Percentiles rank a stretch among this genome's conserved stretches.
These are phyloP conservation scores for Apiospora malaysiana DNA, from an alignment of 2,329 filamentous ascomycete genomes.

Conservation along the genomic window DNA sequence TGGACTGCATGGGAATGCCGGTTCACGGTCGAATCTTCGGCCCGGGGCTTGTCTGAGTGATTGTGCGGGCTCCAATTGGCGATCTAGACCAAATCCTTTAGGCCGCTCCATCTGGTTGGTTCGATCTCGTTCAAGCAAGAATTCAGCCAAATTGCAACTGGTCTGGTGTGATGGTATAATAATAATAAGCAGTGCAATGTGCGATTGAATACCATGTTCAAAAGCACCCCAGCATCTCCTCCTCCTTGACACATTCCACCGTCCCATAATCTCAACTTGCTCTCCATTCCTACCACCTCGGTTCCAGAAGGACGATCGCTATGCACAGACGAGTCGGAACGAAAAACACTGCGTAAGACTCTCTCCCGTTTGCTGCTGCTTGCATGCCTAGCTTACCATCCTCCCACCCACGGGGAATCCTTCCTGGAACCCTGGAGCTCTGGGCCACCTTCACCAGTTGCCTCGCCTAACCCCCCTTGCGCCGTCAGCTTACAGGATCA, in stretches of 20 bases:
- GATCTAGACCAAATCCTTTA: background rate
- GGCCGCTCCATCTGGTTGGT: background rate
- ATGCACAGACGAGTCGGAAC: background rate
- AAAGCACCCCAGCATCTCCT: background rate
- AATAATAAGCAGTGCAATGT: too few species aligned
- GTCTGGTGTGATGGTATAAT: background rate
- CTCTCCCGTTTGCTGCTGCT: background rate
- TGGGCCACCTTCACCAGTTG: background rate
- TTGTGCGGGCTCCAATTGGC: background rate
- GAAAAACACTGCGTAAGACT: background rate
- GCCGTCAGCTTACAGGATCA: background rate
- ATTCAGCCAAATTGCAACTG: slow-evolving; percentile 7
- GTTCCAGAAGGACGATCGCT: background rate
- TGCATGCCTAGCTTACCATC: slow-evolving; percentile 1
- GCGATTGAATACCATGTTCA: background rate
- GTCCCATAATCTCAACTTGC: background rate
- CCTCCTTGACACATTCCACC: background rate
- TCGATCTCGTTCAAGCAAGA: background rate
- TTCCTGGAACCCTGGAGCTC: background rate
- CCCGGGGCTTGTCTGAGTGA: background rate
- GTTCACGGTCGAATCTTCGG: background rate
- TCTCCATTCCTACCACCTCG: background rate
- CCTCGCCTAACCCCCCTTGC: background rate
- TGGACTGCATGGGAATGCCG: background rate
- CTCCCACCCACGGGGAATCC: background rate